Evolutionary conservation across 1,284 basidiomycete species (phyloP).

Genomic region (Irpex lacteus): DNA sequence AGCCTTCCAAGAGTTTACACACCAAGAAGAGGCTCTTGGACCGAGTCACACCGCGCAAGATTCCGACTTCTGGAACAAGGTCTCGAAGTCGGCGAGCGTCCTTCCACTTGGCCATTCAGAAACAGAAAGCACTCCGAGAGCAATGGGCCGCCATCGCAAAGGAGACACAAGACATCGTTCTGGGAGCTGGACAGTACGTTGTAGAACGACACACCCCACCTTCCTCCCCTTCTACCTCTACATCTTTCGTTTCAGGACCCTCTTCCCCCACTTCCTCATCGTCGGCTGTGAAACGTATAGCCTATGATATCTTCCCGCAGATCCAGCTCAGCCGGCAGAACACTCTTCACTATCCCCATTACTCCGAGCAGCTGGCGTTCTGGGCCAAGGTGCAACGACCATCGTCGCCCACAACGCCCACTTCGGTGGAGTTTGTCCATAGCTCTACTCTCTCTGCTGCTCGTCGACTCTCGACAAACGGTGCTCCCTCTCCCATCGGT

Average conservation of each 20-base stretch:
- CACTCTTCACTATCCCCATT: slow-evolving; percentile 41
- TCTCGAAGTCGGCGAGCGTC: background rate
- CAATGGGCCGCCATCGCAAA: slow-evolving; percentile 32
- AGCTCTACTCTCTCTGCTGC: slow-evolving; percentile 34
- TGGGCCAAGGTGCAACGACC: slow-evolving; percentile 26
- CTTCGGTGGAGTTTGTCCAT: slow-evolving; percentile 29
- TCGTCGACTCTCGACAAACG: slow-evolving; percentile 22
- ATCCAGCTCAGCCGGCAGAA: slow-evolving; percentile 36
- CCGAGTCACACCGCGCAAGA: background rate
- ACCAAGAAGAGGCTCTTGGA: slow-evolving; percentile 5
- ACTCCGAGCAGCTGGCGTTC: slow-evolving; percentile 31
- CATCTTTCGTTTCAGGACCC: slow-evolving; percentile 19
- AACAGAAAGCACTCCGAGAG: slow-evolving; percentile 21
- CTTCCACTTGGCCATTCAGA: slow-evolving; percentile 8
- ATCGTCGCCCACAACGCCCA: slow-evolving; percentile 14
- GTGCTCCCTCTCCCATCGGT: slow-evolving; percentile 30
- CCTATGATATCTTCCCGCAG: slow-evolving; percentile 38
- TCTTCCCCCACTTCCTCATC: background rate
- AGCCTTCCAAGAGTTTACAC: slow-evolving; percentile 1
- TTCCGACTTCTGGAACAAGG: background rate
- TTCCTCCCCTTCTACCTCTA: slow-evolving; percentile 20
- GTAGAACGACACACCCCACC: slow-evolving; percentile 32
- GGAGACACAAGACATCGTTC: slow-evolving; percentile 40
- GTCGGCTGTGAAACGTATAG: slow-evolving; percentile 12
- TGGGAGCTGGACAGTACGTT: slow-evolving; percentile 45